Evolutionary conservation across 768 basidiomycete genomes (phyloP).

Genomic region (Russula griseocarnosa): DNA sequence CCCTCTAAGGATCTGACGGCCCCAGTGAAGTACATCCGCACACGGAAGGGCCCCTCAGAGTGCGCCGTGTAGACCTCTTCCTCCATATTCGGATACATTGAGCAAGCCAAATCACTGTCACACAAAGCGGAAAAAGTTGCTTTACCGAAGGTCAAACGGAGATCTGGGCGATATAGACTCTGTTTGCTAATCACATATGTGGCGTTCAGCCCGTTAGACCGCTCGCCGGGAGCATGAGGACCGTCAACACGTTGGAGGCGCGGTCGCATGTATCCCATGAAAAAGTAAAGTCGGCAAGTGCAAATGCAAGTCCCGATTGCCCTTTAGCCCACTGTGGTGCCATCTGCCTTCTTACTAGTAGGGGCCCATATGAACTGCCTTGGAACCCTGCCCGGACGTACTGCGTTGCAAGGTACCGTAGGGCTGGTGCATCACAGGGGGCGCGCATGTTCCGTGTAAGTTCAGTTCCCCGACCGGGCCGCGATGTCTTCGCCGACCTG

Average conservation of each 20-base stretch:
- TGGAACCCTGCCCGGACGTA: not conserved
- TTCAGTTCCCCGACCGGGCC: constrained; percentile 17
- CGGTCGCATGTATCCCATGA: not conserved
- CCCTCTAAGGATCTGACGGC: constrained; percentile 21
- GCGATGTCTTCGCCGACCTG: constrained; percentile 5
- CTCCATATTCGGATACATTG: constrained; percentile 15
- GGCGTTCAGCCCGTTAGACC: constrained; percentile 1
- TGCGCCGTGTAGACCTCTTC: not conserved
- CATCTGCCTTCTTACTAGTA: constrained; percentile 11
- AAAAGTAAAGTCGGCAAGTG: not conserved
- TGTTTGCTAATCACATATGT: constrained; percentile 9
- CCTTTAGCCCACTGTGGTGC: not conserved
- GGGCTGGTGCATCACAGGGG: not conserved
- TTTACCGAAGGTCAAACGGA: constrained; percentile 1
- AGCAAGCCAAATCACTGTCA: constrained; percentile 10
- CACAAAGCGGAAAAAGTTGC: constrained; percentile 10
- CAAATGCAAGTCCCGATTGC: not conserved
- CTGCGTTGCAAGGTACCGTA: not conserved
- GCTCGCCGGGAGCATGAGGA: not conserved
- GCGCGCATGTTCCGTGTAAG: constrained; percentile 7
- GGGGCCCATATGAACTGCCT: constrained; percentile 3
- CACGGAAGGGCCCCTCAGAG: constrained; percentile 14
- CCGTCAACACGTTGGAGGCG: constrained; percentile 1
- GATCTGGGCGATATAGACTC: constrained; percentile 2
- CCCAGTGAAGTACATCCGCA: constrained; percentile 18